Conservation (phyloP, 2,329 filamentous ascomycete species). For the Colletotrichum orbiculare region DNA sequence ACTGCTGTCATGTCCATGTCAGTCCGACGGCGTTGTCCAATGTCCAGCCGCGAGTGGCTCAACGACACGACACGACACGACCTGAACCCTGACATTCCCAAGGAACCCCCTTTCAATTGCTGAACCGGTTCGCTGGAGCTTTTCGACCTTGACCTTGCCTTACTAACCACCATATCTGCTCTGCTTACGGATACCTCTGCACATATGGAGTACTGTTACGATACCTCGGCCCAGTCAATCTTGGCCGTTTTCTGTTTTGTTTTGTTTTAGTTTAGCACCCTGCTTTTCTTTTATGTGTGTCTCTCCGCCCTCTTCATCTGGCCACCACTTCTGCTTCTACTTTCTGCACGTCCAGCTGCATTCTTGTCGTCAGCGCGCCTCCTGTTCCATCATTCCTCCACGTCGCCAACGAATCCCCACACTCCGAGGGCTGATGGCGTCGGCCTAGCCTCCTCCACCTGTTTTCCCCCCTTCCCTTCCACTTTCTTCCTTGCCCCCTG, state of each 20-base stretch:
- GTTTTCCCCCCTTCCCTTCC: conserved; percentile 16
- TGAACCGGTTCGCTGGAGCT: conserved; percentile 22
- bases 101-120: conserved; percentile 34
- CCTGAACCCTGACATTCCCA: conserved; percentile 34
- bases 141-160: conserved; percentile 8
- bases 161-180: background rate
- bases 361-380: conserved; percentile 34
- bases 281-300: conserved; percentile 5
- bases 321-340: background rate
- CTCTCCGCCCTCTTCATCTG: conserved; percentile 13
- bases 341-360: conserved; percentile 26
- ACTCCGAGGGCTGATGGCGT: conserved; percentile 29
- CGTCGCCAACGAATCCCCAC: conserved; percentile 29
- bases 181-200: too few species aligned
- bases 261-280: conserved; percentile 15
- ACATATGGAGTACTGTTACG: too few species aligned
- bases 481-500: conserved; percentile 18
- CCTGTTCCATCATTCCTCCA: conserved; percentile 34
- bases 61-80: conserved; percentile 15
- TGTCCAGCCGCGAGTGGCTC: too few species aligned
- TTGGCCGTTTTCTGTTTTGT: conserved; percentile 23
- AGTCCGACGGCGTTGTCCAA: too few species aligned
- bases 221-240: too few species aligned
- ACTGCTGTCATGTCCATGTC: too few species aligned
- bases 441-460: conserved; percentile 32